A percentile compares a stretch with the other conserved stretches of the same genome.
Conservation (phyloP, 31 red algal genomes). For the Bonnemaisonia californica region DNA sequence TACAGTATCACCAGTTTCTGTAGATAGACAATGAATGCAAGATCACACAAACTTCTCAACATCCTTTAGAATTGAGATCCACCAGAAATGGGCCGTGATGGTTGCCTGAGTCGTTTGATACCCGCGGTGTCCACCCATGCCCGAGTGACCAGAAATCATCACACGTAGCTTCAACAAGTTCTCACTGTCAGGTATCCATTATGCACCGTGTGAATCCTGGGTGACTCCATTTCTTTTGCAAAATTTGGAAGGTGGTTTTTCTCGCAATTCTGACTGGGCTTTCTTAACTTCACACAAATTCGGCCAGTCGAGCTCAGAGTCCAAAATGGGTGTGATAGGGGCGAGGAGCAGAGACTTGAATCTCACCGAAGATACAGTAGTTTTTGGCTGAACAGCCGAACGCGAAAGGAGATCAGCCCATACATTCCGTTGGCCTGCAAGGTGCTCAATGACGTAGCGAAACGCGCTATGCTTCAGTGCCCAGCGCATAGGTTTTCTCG, state of each 20-base stretch:
- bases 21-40: conserved; percentile 21
- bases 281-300: not conserved
- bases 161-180: conserved; percentile 24
- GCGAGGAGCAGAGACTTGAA: not conserved
- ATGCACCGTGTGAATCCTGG: not conserved
- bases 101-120: not conserved
- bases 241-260: not conserved
- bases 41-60: conserved; percentile 2
- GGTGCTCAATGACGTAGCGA: conserved; percentile 27
- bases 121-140: not conserved
- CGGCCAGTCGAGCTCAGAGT: not conserved
- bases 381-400: conserved; percentile 20
- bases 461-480: not conserved
- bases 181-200: conserved; percentile 39
- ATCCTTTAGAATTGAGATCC: not conserved
- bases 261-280: not conserved
- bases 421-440: conserved; percentile 21
- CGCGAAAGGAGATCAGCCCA: conserved; percentile 51
- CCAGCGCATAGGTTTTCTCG: conserved; percentile 19
- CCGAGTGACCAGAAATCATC: conserved; percentile 33
- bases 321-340: not conserved
- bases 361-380: not conserved
- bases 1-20: not conserved
- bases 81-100: conserved; percentile 5
- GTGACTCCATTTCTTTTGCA: not conserved